phyloP scores from a whole-genome alignment of 1,139 yeast genomes.

The Schizosaccharomyces versatilis region DNA sequence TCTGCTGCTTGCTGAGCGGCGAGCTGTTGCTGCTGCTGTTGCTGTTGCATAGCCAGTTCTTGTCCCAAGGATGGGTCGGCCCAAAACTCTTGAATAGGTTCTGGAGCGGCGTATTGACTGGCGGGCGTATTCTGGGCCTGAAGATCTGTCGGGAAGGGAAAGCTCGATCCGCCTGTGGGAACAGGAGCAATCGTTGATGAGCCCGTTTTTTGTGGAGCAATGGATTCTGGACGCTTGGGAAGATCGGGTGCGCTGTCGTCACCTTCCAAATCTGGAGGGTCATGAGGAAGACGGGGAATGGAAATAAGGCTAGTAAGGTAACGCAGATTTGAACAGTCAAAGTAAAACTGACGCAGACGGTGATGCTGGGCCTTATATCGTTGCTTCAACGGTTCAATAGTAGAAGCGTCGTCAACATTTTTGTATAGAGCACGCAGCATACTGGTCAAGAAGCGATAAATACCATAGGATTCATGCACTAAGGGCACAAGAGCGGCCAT shows the following conservation, averaged over 20 bases:
- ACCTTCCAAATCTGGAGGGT: conserved; percentile 43
- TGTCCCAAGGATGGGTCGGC: conserved; percentile 15
- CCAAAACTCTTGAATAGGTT: conserved; percentile 27
- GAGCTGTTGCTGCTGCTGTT: conserved; percentile 12
- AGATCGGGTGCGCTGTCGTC: conserved; percentile 27
- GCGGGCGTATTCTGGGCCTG: background rate
- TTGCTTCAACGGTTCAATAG: conserved; percentile 49
- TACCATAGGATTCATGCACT: conserved; percentile 84
- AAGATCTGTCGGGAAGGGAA: background rate
- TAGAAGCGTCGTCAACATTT: conserved; percentile 53
- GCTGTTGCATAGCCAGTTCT: conserved; percentile 20
- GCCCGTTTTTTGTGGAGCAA: conserved; percentile 22
- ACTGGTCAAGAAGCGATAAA: conserved; percentile 67
- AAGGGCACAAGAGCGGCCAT: conserved; percentile 76
- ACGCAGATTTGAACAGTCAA: conserved; percentile 71
- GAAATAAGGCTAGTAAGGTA: conserved; percentile 66
- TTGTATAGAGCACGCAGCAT: conserved; percentile 72
- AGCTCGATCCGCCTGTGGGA: conserved; percentile 15
- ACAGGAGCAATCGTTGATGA: conserved; percentile 11
- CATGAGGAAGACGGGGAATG: conserved; percentile 53
- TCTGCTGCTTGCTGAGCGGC: conserved; percentile 25
- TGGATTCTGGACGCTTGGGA: conserved; percentile 25
- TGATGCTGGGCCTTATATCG: conserved; percentile 63
- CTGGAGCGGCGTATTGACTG: conserved; percentile 5
- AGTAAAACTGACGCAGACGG: conserved; percentile 62